These are phyloP conservation scores for Desmodesmus armatus DNA, from an alignment of 139 green algal genomes.

Conservation along the genomic window DNA sequence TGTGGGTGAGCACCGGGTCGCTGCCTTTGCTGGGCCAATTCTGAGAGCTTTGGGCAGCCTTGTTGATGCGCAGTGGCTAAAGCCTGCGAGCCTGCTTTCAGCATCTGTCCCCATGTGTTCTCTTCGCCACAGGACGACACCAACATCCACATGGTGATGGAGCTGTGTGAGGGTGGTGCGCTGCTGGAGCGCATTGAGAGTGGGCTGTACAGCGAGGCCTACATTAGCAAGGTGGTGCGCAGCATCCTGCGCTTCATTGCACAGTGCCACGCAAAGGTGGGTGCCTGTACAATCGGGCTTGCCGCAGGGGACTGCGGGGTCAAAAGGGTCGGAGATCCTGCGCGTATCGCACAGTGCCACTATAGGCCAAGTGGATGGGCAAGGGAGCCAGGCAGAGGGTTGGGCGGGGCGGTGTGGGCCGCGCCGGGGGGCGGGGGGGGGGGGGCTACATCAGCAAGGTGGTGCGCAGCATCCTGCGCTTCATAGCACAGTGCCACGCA, in stretches of 20 bases:
- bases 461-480: conserved; percentile 68
- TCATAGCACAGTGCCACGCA: conserved; percentile 92
- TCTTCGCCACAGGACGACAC: no score
- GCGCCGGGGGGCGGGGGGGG: no score
- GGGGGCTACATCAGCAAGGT: conserved; percentile 59
- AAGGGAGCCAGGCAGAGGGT: no score
- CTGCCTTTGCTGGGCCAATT: background rate
- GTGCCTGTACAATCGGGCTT: no score
- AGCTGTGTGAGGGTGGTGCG: conserved; percentile 86
- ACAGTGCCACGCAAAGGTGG: background rate
- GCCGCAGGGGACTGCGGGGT: no score
- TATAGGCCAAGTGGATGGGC: no score
- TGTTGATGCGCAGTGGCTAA: background rate
- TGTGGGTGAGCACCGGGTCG: background rate
- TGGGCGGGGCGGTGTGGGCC: no score
- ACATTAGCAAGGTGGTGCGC: conserved; percentile 61
- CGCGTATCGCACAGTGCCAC: conserved; percentile 90
- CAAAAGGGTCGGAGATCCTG: no score
- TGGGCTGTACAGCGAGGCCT: conserved; percentile 68
- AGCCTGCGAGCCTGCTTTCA: background rate
- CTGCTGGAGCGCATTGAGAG: conserved; percentile 73
- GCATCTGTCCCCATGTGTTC: no score
- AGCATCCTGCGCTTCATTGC: conserved; percentile 59
- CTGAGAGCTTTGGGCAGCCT: background rate
- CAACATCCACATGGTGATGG: conserved; percentile 90